These are phyloP conservation scores for Penicillium sclerotiorum DNA, from an alignment of 2,329 filamentous ascomycete species.

Conservation along the genomic window DNA sequence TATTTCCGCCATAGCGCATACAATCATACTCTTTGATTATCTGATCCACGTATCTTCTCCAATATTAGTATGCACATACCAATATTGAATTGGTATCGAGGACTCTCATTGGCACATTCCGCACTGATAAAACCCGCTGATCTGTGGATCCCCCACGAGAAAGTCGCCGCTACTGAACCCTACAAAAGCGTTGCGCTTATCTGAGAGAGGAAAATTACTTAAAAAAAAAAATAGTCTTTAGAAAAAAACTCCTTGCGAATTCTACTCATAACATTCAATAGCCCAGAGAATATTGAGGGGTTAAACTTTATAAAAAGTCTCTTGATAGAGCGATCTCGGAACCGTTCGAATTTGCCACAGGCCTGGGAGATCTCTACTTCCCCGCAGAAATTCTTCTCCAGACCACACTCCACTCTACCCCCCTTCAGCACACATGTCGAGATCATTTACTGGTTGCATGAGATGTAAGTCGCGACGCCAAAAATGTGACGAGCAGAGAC, in stretches of 20 bases:
- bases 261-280: not conserved
- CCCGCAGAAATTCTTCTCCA: slow-evolving; percentile 25
- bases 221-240: not conserved
- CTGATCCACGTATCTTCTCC: slow-evolving; percentile 8
- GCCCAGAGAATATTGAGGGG: not conserved
- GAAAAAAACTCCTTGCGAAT: not conserved
- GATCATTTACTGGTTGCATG: slow-evolving; percentile 48
- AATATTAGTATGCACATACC: not conserved
- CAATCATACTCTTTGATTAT: slow-evolving; percentile 14
- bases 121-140: slow-evolving; percentile 16
- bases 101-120: slow-evolving; percentile 5
- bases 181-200: not conserved
- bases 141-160: slow-evolving; percentile 18
- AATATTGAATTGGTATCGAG: not conserved
- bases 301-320: slow-evolving; percentile 1
- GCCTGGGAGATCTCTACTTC: slow-evolving; percentile 19
- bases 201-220: not conserved
- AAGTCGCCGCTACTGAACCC: slow-evolving; percentile 25
- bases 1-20: slow-evolving; percentile 28
- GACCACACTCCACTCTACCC: slow-evolving; percentile 6
- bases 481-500: slow-evolving; percentile 50
- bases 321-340: slow-evolving; percentile 6
- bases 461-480: slow-evolving; percentile 49
- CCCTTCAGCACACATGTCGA: slow-evolving; percentile 35
- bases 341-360: slow-evolving; percentile 16